Evolutionary conservation across 2,329 filamentous ascomycete genomes (phyloP), one percentile per base, ranked within the genome.

Genomic region (Penicillium brevicompactum): DNA sequence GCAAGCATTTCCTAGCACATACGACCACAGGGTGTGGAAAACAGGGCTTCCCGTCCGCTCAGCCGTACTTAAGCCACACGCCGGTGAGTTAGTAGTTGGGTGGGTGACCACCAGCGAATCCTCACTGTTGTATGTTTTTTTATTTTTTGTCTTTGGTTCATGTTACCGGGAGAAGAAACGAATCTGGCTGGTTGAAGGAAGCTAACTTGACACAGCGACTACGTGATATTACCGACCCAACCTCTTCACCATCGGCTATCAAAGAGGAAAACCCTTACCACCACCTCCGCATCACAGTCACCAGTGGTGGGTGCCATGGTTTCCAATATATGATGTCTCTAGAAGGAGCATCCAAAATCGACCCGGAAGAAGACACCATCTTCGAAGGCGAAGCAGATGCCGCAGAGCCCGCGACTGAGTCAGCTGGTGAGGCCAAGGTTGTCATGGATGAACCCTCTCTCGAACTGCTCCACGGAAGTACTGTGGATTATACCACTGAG

Each of bases 321-420:
- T 99, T 99, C 74, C 94, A 99, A 73, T 99, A 99, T 71, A 79
- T 96, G 45, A 96, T 99, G 90, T 90, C 87, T 14, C 82, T 97
- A 4, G 88, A 91, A 47, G 70, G 78, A 16, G 73, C 73, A 10
- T 76, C 76, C 14, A 81, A 85, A 50, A 75, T 88, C 14, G 80
- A 84, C 48, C 70, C 83, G 24, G 87, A 92, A 57, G 94, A 97
- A 66, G 94, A 99, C 70, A 94, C 89, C 0, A 81, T 97, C 22
- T 96, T 97, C 66, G 85, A 90, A 60, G 90, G 87, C 46, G 77
- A 86, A 13, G 44, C 59, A 6, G 70, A 74, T 31, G 71, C 71
- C 14, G 49, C 50, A 7, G 68, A 67, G 10, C 51, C 53, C 10
- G 46, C 63, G 27, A 49, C 57, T 5, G 58, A 59, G 0, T 83